Base-by-base conservation (phyloP, 768 basidiomycete genomes). In the Phanerochaete carnosa region DNA sequence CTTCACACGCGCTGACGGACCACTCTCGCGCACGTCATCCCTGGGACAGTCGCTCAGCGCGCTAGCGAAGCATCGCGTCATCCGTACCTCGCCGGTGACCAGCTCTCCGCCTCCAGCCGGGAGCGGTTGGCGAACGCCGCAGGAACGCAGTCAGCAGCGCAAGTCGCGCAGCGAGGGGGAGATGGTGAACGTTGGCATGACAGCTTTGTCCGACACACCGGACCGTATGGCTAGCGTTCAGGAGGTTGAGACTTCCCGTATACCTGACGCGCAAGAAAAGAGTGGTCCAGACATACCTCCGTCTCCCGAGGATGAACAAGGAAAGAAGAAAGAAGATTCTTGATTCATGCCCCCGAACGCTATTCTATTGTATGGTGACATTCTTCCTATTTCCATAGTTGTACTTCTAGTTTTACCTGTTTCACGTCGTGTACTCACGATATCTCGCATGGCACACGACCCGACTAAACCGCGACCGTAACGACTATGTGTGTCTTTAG, bases 201-300 rank as follows among this genome's bases (percentile, higher is more conserved):
- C 58, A 4, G 12, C 51, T 22, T 25, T 39, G 6, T 25, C 6
- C 33, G 37, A 19, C 7, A n/a, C 52, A n/a, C 32, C 51, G 30
- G 58, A 51, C 33, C 51, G 59, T 9, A 51, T 60, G 33, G 7
- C 53, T 2, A 19, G 55, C 29, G 43, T 60, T 6, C 50, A 54
- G 45, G 59, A 59, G 39, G 39, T 46, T 33, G 49, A 55, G 43
- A 45, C 25, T 7, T 15, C 23, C 13, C 39, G 59, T 9, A 60
- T 60, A 60, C 59, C 59, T 23, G 53, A 26, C 59, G 39, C 59
- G 28, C 59, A 60, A 15, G 59, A 60, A 55, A 55, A 43, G 53
- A 60, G 43, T 26, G 59, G 59, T 16, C 59, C 59, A 22, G 59
- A 60, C 32, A 60, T 60, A 60, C 16, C 39, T 15, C 15, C 33